These are phyloP conservation scores for Ogataea dorogensis DNA, from an alignment of 805 yeast species.

Conservation along the genomic window DNA sequence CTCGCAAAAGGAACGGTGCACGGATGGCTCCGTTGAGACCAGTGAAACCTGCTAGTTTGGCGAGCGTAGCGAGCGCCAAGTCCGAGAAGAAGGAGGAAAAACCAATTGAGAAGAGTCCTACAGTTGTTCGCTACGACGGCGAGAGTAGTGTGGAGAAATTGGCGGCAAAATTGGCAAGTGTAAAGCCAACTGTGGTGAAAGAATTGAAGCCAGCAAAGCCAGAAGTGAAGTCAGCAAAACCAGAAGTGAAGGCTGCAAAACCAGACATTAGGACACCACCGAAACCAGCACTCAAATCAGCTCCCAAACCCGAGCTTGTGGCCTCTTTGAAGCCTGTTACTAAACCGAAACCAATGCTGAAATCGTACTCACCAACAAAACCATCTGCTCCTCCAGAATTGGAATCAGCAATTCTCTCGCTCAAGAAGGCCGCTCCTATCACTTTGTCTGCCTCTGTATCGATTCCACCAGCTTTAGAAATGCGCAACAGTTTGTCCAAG, in stretches of 20 bases:
- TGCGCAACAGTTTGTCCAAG: slow-evolving; percentile 19
- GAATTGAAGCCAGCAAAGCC: background rate
- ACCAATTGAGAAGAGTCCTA: background rate
- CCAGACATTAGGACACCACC: too few relatives aligned
- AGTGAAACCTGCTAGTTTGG: slow-evolving; percentile 21
- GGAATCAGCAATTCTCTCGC: slow-evolving; percentile 7
- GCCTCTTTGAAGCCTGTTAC: background rate
- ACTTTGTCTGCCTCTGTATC: slow-evolving; percentile 7
- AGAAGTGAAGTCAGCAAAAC: background rate
- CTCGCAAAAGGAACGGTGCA: slow-evolving; percentile 19
- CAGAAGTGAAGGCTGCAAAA: background rate
- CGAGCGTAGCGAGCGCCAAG: too few relatives aligned
- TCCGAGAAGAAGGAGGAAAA: slow-evolving; percentile 1
- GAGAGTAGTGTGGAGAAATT: background rate
- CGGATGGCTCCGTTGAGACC: slow-evolving; percentile 29
- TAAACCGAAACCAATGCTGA: slow-evolving; percentile 3
- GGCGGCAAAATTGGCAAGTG: slow-evolving; percentile 1
- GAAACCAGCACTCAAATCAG: background rate
- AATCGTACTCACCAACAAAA: slow-evolving; percentile 11
- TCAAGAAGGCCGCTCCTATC: slow-evolving; percentile 19
- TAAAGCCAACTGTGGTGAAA: background rate
- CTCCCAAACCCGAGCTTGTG: background rate
- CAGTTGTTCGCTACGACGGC: background rate
- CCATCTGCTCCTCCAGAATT: slow-evolving; percentile 13
- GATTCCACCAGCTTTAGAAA: slow-evolving; percentile 31